These are phyloP conservation scores for Penicillium griseofulvum DNA, from an alignment of 2,329 filamentous ascomycete genomes.

Conservation along the genomic window DNA sequence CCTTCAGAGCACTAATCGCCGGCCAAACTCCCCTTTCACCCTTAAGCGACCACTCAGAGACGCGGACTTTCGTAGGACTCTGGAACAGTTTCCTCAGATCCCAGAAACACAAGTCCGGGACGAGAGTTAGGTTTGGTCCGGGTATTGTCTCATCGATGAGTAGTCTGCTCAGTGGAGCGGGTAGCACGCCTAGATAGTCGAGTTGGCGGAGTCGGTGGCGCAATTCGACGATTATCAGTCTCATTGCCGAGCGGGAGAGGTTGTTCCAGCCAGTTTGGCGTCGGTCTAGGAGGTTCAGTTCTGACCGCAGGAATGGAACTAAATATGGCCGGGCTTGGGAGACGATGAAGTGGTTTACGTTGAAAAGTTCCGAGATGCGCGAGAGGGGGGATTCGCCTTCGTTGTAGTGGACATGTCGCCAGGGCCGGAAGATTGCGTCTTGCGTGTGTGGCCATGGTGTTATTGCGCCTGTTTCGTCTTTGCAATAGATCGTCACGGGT, in stretches of 20 bases:
- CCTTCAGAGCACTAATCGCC: slow-evolving; percentile 74
- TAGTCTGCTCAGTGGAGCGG: slow-evolving; percentile 67
- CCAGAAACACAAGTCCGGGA: slow-evolving; percentile 69
- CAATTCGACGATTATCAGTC: slow-evolving; percentile 72
- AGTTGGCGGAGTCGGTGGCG: slow-evolving; percentile 78
- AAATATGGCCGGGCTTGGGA: slow-evolving; percentile 89
- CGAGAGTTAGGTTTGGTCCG: slow-evolving; percentile 73
- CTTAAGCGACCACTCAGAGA: slow-evolving; percentile 80
- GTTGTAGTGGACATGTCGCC: slow-evolving; percentile 63
- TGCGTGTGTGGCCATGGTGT: slow-evolving; percentile 67
- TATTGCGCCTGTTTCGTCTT: slow-evolving; percentile 69
- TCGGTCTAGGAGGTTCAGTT: slow-evolving; percentile 70
- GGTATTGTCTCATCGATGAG: slow-evolving; percentile 80
- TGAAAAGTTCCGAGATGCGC: slow-evolving; percentile 78
- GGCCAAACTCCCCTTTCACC: slow-evolving; percentile 92
- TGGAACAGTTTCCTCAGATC: slow-evolving; percentile 82
- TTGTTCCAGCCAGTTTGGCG: slow-evolving; percentile 58
- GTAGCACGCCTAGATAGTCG: slow-evolving; percentile 72
- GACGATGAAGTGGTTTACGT: slow-evolving; percentile 93
- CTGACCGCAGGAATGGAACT: slow-evolving; percentile 77
- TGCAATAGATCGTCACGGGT: slow-evolving; percentile 69
- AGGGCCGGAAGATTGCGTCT: slow-evolving; percentile 65
- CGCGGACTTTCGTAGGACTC: slow-evolving; percentile 69
- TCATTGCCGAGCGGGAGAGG: slow-evolving; percentile 56
- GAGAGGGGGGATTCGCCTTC: slow-evolving; percentile 67